Evolutionary conservation across 805 yeast species (phyloP).

Genomic region (Metschnikowia shivogae): DNA sequence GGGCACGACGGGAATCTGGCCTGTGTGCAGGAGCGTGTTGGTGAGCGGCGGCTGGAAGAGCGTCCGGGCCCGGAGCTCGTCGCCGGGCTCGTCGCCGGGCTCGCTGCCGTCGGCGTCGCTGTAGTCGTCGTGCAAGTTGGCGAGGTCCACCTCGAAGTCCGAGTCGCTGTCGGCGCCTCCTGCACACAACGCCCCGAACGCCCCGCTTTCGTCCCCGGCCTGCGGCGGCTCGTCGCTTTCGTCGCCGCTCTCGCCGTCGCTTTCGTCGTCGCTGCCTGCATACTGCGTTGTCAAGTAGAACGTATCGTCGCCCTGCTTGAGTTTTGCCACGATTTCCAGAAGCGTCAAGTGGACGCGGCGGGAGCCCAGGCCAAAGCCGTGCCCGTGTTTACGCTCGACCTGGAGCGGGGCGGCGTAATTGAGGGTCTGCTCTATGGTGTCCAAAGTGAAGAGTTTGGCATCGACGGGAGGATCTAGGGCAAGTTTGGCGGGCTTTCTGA

Average conservation of each 20-base stretch:
- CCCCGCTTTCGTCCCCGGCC: neutral
- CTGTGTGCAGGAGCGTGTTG: constrained; percentile 24
- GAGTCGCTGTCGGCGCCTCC: neutral
- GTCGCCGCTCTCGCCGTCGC: neutral
- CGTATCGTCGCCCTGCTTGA: constrained; percentile 40
- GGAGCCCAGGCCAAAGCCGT: constrained; percentile 69
- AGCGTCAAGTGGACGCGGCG: constrained; percentile 49
- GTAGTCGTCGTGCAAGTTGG: constrained; percentile 8
- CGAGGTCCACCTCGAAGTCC: constrained; percentile 7
- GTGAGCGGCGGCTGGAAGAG: constrained; percentile 63
- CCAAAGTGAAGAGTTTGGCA: constrained; percentile 27
- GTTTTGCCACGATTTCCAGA: constrained; percentile 41
- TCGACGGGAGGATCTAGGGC: constrained; percentile 25
- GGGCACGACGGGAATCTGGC: constrained; percentile 40
- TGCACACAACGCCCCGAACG: neutral
- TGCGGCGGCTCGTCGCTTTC: neutral
- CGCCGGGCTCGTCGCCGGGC: constrained; percentile 29
- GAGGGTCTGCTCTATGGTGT: constrained; percentile 33
- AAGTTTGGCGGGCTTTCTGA: constrained; percentile 50
- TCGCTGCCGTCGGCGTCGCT: constrained; percentile 32
- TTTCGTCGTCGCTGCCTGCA: constrained; percentile 37
- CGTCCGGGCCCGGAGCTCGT: constrained; percentile 21
- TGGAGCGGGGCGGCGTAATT: constrained; percentile 37
- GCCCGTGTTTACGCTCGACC: constrained; percentile 53
- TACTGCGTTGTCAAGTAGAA: constrained; percentile 72